Evolutionary conservation across 148 eudicot genomes (phyloP), one percentile per base, ranked within the genome.

Genomic region (Fallopia convolvulus): DNA sequence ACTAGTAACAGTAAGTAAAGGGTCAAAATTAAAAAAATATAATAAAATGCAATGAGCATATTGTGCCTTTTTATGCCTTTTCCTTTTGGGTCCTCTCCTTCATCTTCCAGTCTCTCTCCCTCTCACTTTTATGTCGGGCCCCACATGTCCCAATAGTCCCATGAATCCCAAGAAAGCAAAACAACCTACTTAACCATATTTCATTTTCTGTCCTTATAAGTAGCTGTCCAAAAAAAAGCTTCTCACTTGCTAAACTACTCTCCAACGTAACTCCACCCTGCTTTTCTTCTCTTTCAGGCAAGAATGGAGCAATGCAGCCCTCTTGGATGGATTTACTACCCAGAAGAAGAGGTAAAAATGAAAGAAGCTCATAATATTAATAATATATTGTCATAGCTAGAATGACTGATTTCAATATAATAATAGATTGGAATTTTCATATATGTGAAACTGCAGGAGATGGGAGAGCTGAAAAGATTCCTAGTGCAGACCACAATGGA

Each of bases 401-500:
- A n/a, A n/a, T n/a, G n/a, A n/a, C n/a, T n/a, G n/a, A n/a, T n/a
- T n/a, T n/a, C n/a, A n/a, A n/a, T n/a, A n/a, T n/a, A n/a, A n/a
- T n/a, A n/a, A n/a, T n/a, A 26, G 30, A 26, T 26, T 26, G 30
- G 30, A 26, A 26, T 26, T 26, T 26, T 26, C 0, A 26, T n/a
- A n/a, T n/a, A n/a, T 55, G 61, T 55, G 9, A 55, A 18, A 20
- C 30, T 26, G 30, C 10, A 55, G 61, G 61, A 55, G 26, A 55
- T 55, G 61, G 61, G 61, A 55, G 61, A 55, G 61, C 61, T 55
- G 23, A 55, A 55, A 20, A 86, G 89, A 36, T 83, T 86, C 52
- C 76, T 91, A n/a, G 13, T 88, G 77, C 92, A 91, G 77, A 84
- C 94, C 55, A 92, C 87, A 75, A 77, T 87, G 86, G 98, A 93